These are phyloP conservation scores for Aspergillus olivimuriae DNA, from an alignment of 495 filamentous ascomycete species.

Conservation along the genomic window DNA sequence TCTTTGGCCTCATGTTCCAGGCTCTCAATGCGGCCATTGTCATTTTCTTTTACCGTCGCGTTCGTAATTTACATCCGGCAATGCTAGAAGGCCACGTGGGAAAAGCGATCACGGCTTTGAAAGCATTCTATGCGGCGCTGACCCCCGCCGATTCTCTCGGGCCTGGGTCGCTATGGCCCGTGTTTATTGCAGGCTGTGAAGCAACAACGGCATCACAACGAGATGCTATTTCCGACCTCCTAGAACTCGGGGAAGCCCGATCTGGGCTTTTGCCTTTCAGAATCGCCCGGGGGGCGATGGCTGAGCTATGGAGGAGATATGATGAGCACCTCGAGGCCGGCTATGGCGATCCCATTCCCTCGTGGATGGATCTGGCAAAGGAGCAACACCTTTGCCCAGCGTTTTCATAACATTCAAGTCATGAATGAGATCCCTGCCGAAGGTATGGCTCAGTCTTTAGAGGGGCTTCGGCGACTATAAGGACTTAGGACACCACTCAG, in stretches of 20 bases:
- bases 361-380: slow-evolving; percentile 23
- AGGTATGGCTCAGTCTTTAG: no score
- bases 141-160: slow-evolving; percentile 11
- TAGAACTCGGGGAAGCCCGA: slow-evolving; percentile 19
- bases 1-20: slow-evolving; percentile 20
- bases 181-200: slow-evolving; percentile 31
- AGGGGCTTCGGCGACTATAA: no score
- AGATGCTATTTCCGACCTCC: slow-evolving; percentile 14
- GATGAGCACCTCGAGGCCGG: slow-evolving; percentile 20
- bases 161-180: slow-evolving; percentile 26
- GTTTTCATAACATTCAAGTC: slow-evolving; percentile 16
- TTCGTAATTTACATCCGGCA: slow-evolving; percentile 23
- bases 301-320: slow-evolving; percentile 23
- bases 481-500: no score
- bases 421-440: no score
- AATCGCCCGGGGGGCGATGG: slow-evolving; percentile 20
- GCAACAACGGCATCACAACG: slow-evolving; percentile 17
- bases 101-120: slow-evolving; percentile 21
- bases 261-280: slow-evolving; percentile 21
- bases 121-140: slow-evolving; percentile 16
- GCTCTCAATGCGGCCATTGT: slow-evolving; percentile 26
- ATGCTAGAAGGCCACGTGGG: slow-evolving; percentile 26
- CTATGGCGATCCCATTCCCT: slow-evolving; percentile 20
- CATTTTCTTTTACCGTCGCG: slow-evolving; percentile 29
- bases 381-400: slow-evolving; percentile 25